phyloP scores from a whole-genome alignment of 1,284 basidiomycete genomes.

The Blastosporella zonata region DNA sequence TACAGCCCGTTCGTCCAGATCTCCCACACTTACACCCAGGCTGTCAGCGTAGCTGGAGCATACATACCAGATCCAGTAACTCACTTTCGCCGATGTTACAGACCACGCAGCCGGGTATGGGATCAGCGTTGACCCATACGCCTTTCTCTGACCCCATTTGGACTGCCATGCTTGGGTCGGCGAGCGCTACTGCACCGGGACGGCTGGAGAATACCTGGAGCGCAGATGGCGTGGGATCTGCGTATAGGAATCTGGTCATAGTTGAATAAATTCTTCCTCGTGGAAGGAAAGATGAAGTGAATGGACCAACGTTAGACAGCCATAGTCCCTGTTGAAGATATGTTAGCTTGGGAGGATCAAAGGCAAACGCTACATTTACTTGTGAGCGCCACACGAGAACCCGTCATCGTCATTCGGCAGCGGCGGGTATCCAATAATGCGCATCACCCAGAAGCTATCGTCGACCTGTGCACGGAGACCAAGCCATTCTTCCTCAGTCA shows the following conservation, averaged over 20 bases:
- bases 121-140: constrained; percentile 77
- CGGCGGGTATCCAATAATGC: constrained; percentile 82
- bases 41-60: background rate
- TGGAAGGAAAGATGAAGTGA: background rate
- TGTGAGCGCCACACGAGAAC: constrained; percentile 83
- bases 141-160: constrained; percentile 59
- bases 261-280: background rate
- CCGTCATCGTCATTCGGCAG: constrained; percentile 75
- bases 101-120: constrained; percentile 73
- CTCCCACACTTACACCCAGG: constrained; percentile 65
- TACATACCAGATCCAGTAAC: background rate
- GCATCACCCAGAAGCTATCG: constrained; percentile 86
- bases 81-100: constrained; percentile 83
- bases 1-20: constrained; percentile 83
- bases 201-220: constrained; percentile 74
- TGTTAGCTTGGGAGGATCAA: background rate
- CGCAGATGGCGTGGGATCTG: constrained; percentile 75
- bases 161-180: constrained; percentile 38
- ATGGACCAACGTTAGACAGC: constrained; percentile 70
- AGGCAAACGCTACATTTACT: constrained; percentile 39
- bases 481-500: constrained; percentile 68
- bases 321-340: constrained; percentile 62
- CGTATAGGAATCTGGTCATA: constrained; percentile 65
- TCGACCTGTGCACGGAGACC: constrained; percentile 64
- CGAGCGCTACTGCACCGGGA: constrained; percentile 33